Evolutionary conservation across 495 filamentous ascomycete species (phyloP), one percentile per base, ranked within the genome.

Genomic region (Massariosphaeria phaeospora): DNA sequence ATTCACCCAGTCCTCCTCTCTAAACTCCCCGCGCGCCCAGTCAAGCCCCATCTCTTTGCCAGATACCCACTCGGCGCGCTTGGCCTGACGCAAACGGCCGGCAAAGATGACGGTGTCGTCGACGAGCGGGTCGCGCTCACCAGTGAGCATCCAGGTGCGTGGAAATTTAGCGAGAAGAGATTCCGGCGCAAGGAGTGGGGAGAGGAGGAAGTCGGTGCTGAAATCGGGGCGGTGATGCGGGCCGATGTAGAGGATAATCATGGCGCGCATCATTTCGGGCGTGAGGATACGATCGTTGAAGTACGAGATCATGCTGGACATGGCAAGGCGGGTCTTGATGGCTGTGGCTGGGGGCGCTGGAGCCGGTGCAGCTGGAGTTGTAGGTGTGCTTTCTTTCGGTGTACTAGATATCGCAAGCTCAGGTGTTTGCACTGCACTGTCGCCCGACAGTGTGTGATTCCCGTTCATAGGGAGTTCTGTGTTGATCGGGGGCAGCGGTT

Each of bases 191-290:
- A 95, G 77, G 15, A 96, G 82, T 1, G 93, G 94, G 0, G 84
- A 93, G 8, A 98, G 80, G 0, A 93, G 76, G 68, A 86, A 96
- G 68, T 98, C 94, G 9, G 86, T 89, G 24, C 78, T 79, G 71
- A 98, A 97, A 67, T 96, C 89, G 7, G 93, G 93, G 1, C 89
- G 83, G 71, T 90, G 84, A 66, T 95, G 83, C 0, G 91, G 91
- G 13, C 93, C 94, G 58, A 98, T 85, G 66, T 98, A 98, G 18
- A 98, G 78, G 68, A 98, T 95, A 52, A 98, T 93, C 93, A 98
- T 97, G 25, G 90, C 90, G 45, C 93, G 85, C 85, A 97, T 96
- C 89, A 98, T 95, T 67, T 97, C 94, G 0, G 93, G 94, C 0
- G 88, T 90, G 21, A 98, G 77, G 30, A 98, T 86, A 20, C 94